Base-by-base conservation (phyloP, 2,329 filamentous ascomycete species). In the Sporothrix brunneoviolacea region DNA sequence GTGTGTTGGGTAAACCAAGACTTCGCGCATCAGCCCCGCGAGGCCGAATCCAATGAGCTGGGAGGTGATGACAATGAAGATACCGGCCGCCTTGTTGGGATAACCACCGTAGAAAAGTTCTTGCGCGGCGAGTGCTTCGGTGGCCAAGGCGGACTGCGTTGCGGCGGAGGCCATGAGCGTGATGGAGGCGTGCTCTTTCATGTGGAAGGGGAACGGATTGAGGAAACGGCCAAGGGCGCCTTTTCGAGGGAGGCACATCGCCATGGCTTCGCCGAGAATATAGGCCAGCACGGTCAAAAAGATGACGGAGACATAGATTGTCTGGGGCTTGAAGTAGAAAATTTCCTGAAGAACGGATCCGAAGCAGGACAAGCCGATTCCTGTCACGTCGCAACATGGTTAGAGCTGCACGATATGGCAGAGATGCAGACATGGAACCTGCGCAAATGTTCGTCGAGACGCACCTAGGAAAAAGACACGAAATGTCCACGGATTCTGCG, bases 41-140 rank as follows among this genome's bases (percentile, higher is more conserved):
- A 77, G 60, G 27, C 73, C 74, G 36, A 72, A 77, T 0, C 74
- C 74, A 16, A 76, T 63, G 9, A 72, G 61, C 42, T 76, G 73
- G 2, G 73, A 74, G 0, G 74, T 73, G 8, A 77, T 57, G 0
- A 67, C 63, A 28, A 74, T 56, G 54, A 77, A 70, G 44, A 76
- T 68, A 8, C 66, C 66, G 0, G 66, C 65, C 2, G 60, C 68
- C 5, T 63, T 62, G 54, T 63, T 68, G 1, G 70, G 64, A 15
- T 66, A 62, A 8, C 65, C 59, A 16, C 65, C 61, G 50, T 77
- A 77, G 59, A 67, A 77, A 3, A 77, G 65, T 47, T 67, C 58
- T 59, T 77, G 70, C 1, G 67, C 71, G 0, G 74, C 67, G 4
- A 76, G 59, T 0, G 69, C 67, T 32, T 71, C 66, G 4, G 66